phyloP scores from a whole-genome alignment of 2,329 filamentous ascomycete species.

The Penicillium sp. region DNA sequence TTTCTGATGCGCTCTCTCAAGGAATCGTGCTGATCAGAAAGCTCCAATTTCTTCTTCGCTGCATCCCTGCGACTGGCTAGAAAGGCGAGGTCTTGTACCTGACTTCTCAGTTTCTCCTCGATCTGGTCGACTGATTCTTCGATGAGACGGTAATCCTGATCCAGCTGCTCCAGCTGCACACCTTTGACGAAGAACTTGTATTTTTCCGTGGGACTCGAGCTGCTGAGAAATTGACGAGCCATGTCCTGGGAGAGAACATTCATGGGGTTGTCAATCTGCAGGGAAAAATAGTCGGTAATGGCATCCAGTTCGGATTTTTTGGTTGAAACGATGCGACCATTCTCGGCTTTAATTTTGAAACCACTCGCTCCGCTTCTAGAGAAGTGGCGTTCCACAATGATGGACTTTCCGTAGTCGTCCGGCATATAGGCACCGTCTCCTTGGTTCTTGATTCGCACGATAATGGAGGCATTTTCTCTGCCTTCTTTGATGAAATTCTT shows the following conservation, averaged over 20 bases:
- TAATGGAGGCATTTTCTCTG: slow-evolving; percentile 62
- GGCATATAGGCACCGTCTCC: slow-evolving; percentile 78
- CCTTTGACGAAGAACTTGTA: slow-evolving; percentile 96
- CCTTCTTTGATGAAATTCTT: slow-evolving; percentile 91
- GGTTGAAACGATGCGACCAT: slow-evolving; percentile 66
- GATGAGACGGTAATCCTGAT: slow-evolving; percentile 83
- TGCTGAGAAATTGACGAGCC: slow-evolving; percentile 85
- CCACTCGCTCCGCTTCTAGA: slow-evolving; percentile 66
- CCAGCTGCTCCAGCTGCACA: slow-evolving; percentile 85
- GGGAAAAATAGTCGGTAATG: slow-evolving; percentile 83
- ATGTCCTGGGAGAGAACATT: slow-evolving; percentile 94
- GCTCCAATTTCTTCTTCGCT: slow-evolving; percentile 60
- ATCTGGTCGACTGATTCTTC: slow-evolving; percentile 72
- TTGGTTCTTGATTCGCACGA: slow-evolving; percentile 85
- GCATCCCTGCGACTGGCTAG: slow-evolving; percentile 57
- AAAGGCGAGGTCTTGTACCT: slow-evolving; percentile 58
- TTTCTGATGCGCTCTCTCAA: slow-evolving; percentile 58
- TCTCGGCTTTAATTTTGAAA: slow-evolving; percentile 78
- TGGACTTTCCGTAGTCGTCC: slow-evolving; percentile 74
- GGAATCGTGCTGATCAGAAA: slow-evolving; percentile 61
- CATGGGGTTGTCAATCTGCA: slow-evolving; percentile 95
- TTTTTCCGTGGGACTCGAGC: slow-evolving; percentile 74
- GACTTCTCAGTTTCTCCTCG: slow-evolving; percentile 57
- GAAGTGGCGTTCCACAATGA: slow-evolving; percentile 89
- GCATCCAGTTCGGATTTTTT: slow-evolving; percentile 86